Evolutionary conservation across 768 basidiomycete genomes (phyloP).

Genomic region (Mycena polygramma): DNA sequence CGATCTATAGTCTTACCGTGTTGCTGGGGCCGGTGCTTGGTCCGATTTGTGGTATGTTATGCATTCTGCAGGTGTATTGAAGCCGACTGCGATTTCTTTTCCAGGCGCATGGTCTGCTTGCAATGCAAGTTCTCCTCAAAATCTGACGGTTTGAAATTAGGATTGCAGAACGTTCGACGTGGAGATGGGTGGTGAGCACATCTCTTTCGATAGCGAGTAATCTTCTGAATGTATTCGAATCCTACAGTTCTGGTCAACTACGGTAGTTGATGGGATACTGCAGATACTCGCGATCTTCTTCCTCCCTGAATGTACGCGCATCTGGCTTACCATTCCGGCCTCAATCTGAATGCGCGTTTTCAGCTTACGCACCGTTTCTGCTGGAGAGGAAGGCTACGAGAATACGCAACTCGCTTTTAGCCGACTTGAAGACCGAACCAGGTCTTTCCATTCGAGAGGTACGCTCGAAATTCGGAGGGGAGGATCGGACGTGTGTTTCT

Average conservation of each 20-base stretch:
- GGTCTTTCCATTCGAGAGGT: constrained; percentile 55
- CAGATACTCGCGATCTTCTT: constrained; percentile 69
- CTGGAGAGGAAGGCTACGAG: constrained; percentile 64
- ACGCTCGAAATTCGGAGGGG: constrained; percentile 56
- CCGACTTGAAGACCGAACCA: no score
- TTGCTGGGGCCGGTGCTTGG: constrained; percentile 75
- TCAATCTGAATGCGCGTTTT: constrained; percentile 43
- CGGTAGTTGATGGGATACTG: constrained; percentile 65
- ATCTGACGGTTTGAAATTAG: no score
- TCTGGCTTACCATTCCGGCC: constrained; percentile 1
- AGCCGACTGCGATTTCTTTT: no score
- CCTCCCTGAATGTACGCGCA: constrained; percentile 71
- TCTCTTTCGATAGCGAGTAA: no score
- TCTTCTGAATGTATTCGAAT: background rate
- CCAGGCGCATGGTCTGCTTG: no score
- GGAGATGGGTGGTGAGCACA: constrained; percentile 34
- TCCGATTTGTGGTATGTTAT: constrained; percentile 71
- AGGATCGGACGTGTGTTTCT: constrained; percentile 50
- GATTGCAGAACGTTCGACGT: constrained; percentile 29
- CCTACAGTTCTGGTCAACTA: constrained; percentile 72
- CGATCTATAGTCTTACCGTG: constrained; percentile 74
- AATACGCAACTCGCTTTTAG: constrained; percentile 59
- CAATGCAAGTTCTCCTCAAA: no score
- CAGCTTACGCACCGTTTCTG: constrained; percentile 59
- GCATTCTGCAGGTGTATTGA: no score